phyloP scores from a whole-genome alignment of 2,329 filamentous ascomycete species.

The Dothistroma septosporum region DNA sequence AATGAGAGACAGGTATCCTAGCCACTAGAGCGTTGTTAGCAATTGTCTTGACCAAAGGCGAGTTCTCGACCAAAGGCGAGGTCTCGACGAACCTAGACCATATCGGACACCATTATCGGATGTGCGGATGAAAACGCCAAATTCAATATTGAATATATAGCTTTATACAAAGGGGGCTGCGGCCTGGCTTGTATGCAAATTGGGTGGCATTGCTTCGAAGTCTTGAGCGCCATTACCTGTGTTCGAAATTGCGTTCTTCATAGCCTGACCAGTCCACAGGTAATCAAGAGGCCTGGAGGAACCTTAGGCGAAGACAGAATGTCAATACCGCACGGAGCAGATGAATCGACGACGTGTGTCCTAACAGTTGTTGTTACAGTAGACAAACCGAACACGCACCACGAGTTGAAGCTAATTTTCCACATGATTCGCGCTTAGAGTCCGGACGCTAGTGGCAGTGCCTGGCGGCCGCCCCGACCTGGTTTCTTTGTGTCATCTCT shows the following conservation, averaged over 20 bases:
- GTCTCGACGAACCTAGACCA: neutral
- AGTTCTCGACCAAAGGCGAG: too few species aligned
- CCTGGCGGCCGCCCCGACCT: neutral
- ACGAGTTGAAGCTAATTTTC: neutral
- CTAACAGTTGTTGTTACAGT: neutral
- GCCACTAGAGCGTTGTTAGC: neutral
- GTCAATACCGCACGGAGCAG: too few species aligned
- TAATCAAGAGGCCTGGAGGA: too few species aligned
- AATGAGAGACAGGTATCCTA: slow-evolving; percentile 1
- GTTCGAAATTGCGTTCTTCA: too few species aligned
- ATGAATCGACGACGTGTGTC: too few species aligned
- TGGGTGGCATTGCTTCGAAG: too few species aligned
- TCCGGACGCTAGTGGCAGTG: neutral
- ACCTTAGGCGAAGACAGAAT: too few species aligned
- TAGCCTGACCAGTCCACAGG: too few species aligned
- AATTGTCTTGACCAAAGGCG: neutral
- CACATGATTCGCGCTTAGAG: neutral
- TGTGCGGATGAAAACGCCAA: neutral
- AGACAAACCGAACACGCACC: neutral
- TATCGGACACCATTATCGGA: neutral
- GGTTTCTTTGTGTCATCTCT: neutral
- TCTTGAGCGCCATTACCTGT: too few species aligned
- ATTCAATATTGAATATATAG: too few species aligned
- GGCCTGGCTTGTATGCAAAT: too few species aligned
- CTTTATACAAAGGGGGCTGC: too few species aligned